Evolutionary conservation across 116 monocot species (phyloP).

Genomic region (Zostera marina): DNA sequence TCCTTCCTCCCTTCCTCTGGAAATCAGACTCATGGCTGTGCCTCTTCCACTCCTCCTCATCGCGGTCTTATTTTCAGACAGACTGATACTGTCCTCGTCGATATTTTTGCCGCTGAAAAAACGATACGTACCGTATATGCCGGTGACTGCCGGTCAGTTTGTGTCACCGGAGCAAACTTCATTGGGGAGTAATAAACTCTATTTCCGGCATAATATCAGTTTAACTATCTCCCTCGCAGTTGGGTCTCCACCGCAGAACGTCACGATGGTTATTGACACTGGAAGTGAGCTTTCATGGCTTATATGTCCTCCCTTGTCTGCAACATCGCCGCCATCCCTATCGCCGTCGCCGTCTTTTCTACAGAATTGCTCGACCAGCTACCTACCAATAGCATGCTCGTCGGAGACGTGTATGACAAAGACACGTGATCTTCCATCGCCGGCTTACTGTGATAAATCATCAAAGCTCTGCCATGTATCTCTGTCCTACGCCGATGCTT

Average conservation of each 20-base stretch:
- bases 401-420: constrained; percentile 25
- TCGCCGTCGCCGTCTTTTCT: constrained; percentile 18
- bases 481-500: constrained; percentile 74
- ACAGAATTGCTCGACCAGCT: constrained; percentile 33
- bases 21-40: no score
- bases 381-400: constrained; percentile 35
- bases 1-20: no score
- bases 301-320: constrained; percentile 17
- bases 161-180: background rate
- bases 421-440: constrained; percentile 23
- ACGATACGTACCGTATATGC: constrained; percentile 15
- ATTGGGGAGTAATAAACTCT: constrained; percentile 31
- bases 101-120: constrained; percentile 25
- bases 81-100: background rate
- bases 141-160: background rate
- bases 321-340: background rate
- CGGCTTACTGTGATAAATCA: constrained; percentile 12
- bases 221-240: constrained; percentile 64
- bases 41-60: no score
- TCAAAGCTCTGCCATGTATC: constrained; percentile 46
- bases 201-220: constrained; percentile 73
- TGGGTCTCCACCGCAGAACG: constrained; percentile 83
- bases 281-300: constrained; percentile 98
- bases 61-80: no score
- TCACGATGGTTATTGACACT: constrained; percentile 90